Evolutionary conservation across 495 filamentous ascomycete genomes (phyloP), one percentile per base, ranked within the genome.

Genomic region (Aspergillus avenaceus): DNA sequence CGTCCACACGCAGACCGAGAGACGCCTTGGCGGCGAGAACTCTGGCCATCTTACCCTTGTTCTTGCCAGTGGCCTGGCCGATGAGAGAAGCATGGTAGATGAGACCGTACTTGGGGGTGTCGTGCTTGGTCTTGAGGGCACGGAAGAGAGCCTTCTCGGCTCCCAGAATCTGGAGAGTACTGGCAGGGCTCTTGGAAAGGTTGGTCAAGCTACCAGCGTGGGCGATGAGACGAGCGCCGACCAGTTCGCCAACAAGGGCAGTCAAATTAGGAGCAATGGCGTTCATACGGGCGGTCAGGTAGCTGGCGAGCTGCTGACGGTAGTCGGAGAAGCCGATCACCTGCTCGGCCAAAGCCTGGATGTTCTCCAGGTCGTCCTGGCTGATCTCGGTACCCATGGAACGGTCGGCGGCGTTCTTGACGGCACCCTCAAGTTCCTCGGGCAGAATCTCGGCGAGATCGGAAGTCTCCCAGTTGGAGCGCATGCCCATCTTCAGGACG

Each of bases 31-130:
- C 83, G 43, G 93, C 90, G 31, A 99, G 80, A 75, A 97, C 90
- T 71, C 93, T 86, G 12, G 93, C 93, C 64, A 99, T 96, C 77
- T 99, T 99, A 56, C 93, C 93, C 85, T 99, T 99, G 75, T 97
- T 97, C 73, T 85, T 88, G 54, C 95, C 93, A 22, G 88, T 92
- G 21, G 95, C 92, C 73, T 99, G 93, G 37, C 93, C 93, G 41
- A 99, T 88, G 25, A 99, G 77, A 22, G 91, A 96, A 16, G 93
- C 91, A 70, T 99, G 95, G 74, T 97, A 99, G 69, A 97, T 95
- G 56, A 98, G 81, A 77, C 93, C 93, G 60, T 99, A 99, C 74
- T 99, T 99, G 56, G 93, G 93, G 11, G 93, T 99, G 62, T 97
- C 90, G 67, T 97, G 93, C 77, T 99, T 99, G 14, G 95, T 99